Evolutionary conservation across 169 alveolate genomes (phyloP), one percentile per base, ranked within the genome.

Genomic region (Cyclospora cayetanensis): DNA sequence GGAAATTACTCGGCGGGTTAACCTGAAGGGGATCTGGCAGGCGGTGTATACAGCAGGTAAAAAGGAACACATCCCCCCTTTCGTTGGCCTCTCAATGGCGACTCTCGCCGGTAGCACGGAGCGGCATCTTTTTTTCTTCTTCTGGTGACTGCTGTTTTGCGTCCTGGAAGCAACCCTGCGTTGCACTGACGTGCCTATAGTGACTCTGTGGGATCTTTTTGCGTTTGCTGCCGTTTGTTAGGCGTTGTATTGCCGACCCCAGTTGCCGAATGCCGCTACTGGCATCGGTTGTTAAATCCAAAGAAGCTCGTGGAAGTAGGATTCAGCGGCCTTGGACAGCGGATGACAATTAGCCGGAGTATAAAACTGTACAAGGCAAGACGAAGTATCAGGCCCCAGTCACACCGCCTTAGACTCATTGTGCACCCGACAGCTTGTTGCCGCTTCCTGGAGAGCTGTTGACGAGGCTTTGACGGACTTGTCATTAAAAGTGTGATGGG

Each of bases 1-100:
- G 96, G 99, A 99, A 97, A 96, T 99, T 18, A 98, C 99, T 0
- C 95, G 99, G 84, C 96, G 99, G 94, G 98, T 98, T 22, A 98
- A 98, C 94, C 93, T 97, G 72, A 96, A 96, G 92, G 96, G 96
- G 86, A 95, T 97, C 27, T 98, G 99, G 99, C 99, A 98, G 95
- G 99, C 99, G 5, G 98, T 97, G 39, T 91, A 90, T 66, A 72
- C 90, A 76, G 90, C 93, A 35, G 85, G 85, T 74, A 74, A n/a
- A n/a, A n/a, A 63, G 11, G 22, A n/a, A 42, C n/a, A n/a, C 34
- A 12, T 29, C 1, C 18, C 34, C 39, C 9, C 20, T 22, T 53
- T 53, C n/a, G 66, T 53, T 53, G n/a, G 22, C n/a, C n/a, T 53
- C n/a, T 20, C n/a, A 53, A 22, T 53, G 22, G 22, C 20, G 22